These are phyloP conservation scores for Lophiotrema nucula DNA, from an alignment of 495 filamentous ascomycete genomes.

Conservation along the genomic window DNA sequence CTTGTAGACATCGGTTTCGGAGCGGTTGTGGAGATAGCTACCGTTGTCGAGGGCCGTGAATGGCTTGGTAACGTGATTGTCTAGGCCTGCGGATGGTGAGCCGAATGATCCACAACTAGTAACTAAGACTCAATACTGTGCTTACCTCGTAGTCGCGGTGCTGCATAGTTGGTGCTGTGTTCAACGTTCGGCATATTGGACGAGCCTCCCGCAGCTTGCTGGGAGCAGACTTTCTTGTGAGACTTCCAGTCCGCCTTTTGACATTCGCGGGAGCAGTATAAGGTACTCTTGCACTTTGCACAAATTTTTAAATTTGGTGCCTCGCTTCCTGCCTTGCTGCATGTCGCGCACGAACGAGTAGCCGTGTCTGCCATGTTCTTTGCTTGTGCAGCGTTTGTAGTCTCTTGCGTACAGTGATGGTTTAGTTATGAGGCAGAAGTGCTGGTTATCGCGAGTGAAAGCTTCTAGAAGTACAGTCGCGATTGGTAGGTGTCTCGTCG, in stretches of 20 bases:
- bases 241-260: constrained; percentile 47
- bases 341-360: too few species aligned
- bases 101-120: too few species aligned
- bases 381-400: too few species aligned
- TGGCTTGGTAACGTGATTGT: constrained; percentile 17
- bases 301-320: constrained; percentile 39
- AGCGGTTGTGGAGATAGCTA: constrained; percentile 44
- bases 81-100: too few species aligned
- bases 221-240: constrained; percentile 45
- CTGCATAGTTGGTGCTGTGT: constrained; percentile 9
- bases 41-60: constrained; percentile 32
- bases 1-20: constrained; percentile 46
- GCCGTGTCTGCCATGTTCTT: too few species aligned
- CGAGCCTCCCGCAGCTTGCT: constrained; percentile 10
- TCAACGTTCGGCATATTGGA: constrained; percentile 6
- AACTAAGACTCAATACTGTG: too few species aligned
- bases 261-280: constrained; percentile 51
- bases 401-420: too few species aligned
- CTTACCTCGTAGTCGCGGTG: background rate
- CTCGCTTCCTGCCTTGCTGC: too few species aligned
- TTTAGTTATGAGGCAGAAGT: too few species aligned
- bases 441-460: too few species aligned
- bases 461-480: too few species aligned
- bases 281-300: constrained; percentile 41
- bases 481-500: too few species aligned